phyloP scores from a whole-genome alignment of 2,329 filamentous ascomycete species.

The Calycina marina region DNA sequence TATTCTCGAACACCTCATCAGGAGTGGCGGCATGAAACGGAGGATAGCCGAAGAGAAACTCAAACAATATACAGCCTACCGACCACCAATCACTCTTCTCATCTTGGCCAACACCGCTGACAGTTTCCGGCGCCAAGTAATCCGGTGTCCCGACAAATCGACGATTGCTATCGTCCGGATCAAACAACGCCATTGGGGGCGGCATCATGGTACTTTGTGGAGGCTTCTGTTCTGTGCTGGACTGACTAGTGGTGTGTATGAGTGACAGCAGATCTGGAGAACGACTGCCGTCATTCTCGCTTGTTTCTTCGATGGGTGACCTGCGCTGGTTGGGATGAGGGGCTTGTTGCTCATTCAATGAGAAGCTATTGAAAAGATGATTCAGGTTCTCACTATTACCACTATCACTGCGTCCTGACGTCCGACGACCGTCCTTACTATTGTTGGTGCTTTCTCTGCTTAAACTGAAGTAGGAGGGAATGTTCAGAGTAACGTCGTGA shows the following conservation, averaged over 20 bases:
- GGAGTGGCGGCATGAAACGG: constrained; percentile 86
- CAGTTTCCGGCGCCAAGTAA: constrained; percentile 92
- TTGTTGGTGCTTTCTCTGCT: constrained; percentile 40
- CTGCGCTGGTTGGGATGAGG: constrained; percentile 27
- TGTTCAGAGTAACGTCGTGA: constrained; percentile 50
- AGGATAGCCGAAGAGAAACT: constrained; percentile 84
- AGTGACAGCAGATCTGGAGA: constrained; percentile 65
- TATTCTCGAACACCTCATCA: constrained; percentile 94
- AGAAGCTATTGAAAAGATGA: constrained; percentile 69
- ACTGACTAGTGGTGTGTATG: constrained; percentile 31
- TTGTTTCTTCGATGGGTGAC: constrained; percentile 60
- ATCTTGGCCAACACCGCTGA: constrained; percentile 87
- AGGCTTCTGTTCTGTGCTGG: constrained; percentile 34
- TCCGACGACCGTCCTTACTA: constrained; percentile 46
- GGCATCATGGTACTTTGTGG: constrained; percentile 61
- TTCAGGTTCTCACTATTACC: constrained; percentile 76
- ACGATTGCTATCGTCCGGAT: constrained; percentile 83
- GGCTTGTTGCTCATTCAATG: constrained; percentile 45
- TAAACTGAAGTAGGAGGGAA: constrained; percentile 88
- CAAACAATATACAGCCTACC: constrained; percentile 93
- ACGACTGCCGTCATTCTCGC: constrained; percentile 52
- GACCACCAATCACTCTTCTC: constrained; percentile 99
- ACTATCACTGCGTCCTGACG: constrained; percentile 82
- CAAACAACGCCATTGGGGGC: constrained; percentile 87
- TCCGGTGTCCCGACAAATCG: constrained; percentile 95